Evolutionary conservation across 1,284 basidiomycete species (phyloP).

Genomic region (Apiotrichum gracile): DNA sequence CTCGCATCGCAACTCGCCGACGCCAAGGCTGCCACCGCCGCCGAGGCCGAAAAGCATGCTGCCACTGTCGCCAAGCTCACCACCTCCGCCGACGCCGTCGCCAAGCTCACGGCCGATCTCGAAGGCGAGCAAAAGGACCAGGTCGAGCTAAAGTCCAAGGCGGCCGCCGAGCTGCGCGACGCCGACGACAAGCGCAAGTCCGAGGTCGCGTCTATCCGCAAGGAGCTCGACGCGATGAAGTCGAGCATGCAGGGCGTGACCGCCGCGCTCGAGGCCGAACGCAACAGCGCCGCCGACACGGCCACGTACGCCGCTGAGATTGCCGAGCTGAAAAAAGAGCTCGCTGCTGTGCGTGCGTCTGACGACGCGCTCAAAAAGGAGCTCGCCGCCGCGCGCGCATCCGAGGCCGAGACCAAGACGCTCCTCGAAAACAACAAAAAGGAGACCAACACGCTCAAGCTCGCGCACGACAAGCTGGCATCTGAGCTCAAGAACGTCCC

Average conservation of each 20-base stretch:
- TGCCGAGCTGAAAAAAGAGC: background rate
- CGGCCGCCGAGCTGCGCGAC: background rate
- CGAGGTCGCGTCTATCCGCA: constrained; percentile 4
- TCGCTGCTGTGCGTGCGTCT: background rate
- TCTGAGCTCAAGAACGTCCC: constrained; percentile 2
- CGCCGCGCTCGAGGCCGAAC: background rate
- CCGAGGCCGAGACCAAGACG: background rate
- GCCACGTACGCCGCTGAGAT: background rate
- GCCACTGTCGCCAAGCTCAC: constrained; percentile 1
- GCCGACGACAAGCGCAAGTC: constrained; percentile 2
- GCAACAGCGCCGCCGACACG: background rate
- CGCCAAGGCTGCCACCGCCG: background rate
- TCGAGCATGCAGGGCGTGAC: background rate
- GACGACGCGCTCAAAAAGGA: background rate
- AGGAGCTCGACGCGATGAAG: constrained; percentile 3
- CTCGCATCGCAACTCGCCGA: constrained; percentile 9
- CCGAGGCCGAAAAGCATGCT: background rate
- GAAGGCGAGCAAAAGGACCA: constrained; percentile 2
- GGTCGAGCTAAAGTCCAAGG: background rate
- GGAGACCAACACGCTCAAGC: background rate
- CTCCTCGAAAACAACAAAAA: background rate
- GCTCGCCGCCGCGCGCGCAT: background rate
- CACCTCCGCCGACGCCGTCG: background rate
- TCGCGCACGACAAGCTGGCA: constrained; percentile 6
- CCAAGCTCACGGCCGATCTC: constrained; percentile 7